Conservation (phyloP, 1,284 basidiomycete genomes). For the Irpex lacteus region DNA sequence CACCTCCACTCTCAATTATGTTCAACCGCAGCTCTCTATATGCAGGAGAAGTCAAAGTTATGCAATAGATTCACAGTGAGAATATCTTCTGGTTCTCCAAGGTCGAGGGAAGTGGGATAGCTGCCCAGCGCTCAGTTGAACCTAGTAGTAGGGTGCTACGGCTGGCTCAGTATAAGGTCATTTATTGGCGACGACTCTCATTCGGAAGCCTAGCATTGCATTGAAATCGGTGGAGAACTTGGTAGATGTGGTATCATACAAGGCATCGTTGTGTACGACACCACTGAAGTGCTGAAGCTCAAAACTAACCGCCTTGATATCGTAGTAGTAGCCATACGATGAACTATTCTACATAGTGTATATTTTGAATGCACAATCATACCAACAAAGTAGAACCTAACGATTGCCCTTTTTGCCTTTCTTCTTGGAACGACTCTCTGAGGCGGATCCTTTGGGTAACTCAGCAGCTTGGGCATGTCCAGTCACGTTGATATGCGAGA, state of each 20-base stretch:
- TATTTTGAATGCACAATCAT: background rate
- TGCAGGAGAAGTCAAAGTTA: background rate
- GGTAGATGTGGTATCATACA: background rate
- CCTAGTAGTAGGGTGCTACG: too few relatives aligned
- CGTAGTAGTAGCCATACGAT: too few relatives aligned
- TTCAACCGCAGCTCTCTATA: background rate
- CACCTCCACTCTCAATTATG: background rate
- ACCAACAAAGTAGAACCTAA: background rate
- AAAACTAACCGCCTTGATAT: too few relatives aligned
- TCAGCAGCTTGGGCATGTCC: slow-evolving; percentile 70
- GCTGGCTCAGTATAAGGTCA: too few relatives aligned
- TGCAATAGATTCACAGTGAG: background rate
- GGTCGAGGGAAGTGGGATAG: too few relatives aligned
- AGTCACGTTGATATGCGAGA: slow-evolving; percentile 69
- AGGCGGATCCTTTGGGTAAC: slow-evolving; percentile 26
- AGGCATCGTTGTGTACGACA: too few relatives aligned
- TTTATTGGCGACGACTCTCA: too few relatives aligned
- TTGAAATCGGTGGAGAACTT: background rate
- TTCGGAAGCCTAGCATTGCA: background rate
- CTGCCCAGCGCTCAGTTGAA: too few relatives aligned
- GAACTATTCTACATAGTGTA: background rate
- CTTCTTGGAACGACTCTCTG: slow-evolving; percentile 25
- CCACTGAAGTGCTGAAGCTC: too few relatives aligned
- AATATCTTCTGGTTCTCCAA: too few relatives aligned
- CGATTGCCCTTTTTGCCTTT: slow-evolving; percentile 42